Conservation (phyloP, 257 asterid species). For the Voacanga thouarsii region DNA sequence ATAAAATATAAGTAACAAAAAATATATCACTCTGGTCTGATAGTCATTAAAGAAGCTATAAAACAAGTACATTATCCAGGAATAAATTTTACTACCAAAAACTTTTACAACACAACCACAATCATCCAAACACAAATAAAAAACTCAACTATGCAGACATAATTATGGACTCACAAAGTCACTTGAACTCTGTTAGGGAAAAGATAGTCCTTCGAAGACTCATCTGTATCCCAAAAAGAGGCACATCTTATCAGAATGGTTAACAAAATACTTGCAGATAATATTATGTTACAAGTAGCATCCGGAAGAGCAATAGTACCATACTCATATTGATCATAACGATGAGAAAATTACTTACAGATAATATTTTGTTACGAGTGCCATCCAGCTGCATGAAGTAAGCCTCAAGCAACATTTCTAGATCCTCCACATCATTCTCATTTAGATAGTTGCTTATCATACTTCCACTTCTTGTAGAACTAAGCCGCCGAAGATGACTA, state of each 20-base stretch:
- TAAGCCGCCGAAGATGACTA: constrained; percentile 58
- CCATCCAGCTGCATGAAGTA: constrained; percentile 98
- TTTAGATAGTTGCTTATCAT: constrained; percentile 58
- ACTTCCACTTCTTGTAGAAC: constrained; percentile 77
- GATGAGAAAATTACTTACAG: constrained; percentile 51
- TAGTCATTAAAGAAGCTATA: not conserved
- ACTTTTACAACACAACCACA: not conserved
- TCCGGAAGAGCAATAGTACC: not conserved
- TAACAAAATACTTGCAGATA: not conserved
- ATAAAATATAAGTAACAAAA: too few species aligned
- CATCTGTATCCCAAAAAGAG: not conserved
- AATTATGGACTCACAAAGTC: not conserved
- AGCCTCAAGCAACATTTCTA: constrained; percentile 98
- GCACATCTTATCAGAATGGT: not conserved
- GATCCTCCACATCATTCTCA: constrained; percentile 86
- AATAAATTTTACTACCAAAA: not conserved
- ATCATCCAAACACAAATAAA: not conserved
- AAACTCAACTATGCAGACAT: not conserved
- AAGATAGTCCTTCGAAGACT: not conserved
- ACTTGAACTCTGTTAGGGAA: not conserved
- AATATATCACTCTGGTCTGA: not conserved
- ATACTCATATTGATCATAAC: not conserved
- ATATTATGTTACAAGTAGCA: not conserved
- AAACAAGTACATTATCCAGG: not conserved
- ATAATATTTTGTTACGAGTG: constrained; percentile 90